Evolutionary conservation across 1,284 basidiomycete species (phyloP).

Genomic region (Cutaneotrichosporon sp.): DNA sequence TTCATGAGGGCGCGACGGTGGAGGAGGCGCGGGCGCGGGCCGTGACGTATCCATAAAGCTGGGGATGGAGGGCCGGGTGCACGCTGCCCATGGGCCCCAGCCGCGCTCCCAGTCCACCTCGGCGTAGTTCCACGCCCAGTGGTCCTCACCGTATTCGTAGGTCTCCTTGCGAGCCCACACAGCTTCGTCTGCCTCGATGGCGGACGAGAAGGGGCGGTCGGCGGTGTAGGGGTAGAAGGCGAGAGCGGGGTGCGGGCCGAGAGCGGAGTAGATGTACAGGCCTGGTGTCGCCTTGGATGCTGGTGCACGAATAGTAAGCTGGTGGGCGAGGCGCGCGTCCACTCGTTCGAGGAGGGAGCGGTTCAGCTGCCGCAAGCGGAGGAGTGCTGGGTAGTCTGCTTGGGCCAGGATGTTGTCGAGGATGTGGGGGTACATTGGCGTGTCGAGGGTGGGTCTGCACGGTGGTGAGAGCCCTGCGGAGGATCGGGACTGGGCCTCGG

Average conservation of each 20-base stretch:
- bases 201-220: background rate
- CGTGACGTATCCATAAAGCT: too few species aligned
- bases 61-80: background rate
- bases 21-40: too few species aligned
- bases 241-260: background rate
- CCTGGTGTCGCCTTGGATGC: background rate
- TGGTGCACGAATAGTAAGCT: background rate
- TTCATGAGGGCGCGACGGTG: too few species aligned
- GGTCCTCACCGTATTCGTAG: background rate
- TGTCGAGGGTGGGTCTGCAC: background rate
- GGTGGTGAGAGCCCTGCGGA: too few species aligned
- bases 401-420: background rate
- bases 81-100: background rate
- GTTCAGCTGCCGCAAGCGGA: background rate
- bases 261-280: background rate
- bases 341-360: background rate
- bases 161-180: background rate
- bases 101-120: background rate
- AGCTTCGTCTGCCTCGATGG: background rate
- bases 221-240: background rate
- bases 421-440: background rate
- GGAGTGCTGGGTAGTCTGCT: background rate
- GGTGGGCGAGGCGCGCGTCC: background rate
- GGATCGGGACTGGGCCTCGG: too few species aligned
- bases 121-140: background rate